Base-by-base conservation (phyloP, 1,284 basidiomycete species). In the Retiboletus flavoniger region DNA sequence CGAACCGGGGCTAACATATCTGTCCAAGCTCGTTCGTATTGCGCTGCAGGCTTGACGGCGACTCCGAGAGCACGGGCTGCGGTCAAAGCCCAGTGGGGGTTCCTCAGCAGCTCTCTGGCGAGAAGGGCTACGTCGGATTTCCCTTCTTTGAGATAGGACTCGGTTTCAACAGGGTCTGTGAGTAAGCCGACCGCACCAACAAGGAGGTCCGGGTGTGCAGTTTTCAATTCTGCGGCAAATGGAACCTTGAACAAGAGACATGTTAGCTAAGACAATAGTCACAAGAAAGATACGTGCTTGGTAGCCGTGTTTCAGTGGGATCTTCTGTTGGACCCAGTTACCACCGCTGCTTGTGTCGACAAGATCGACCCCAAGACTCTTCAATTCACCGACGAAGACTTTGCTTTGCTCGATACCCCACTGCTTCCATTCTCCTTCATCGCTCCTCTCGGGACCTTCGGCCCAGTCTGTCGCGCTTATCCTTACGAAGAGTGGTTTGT, bases 371-470 rank as follows among this genome's bases (percentile, higher is more conserved):
- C 86, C 87, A 10, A 83, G 60, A 54, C 82, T 78, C 59, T 79
- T 67, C 57, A 92, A 68, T 67, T 84, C 78, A 24, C 76, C 77
- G 3, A 78, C 77, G 42, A 85, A 75, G 41, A 84, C 62, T 35
- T 77, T 85, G 63, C 80, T 88, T 71, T 93, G 90, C 68, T 91
- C 85, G 48, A 91, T 76, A 13, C 89, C 91, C 87, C 89, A 92
- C 50, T 81, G 77, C 53, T 74, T 78, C 81, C 82, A 89, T 50
- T 73, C 69, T 17, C 81, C 84, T 24, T 81, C 72, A 24, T 75
- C 74, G 51, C 75, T 76, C 60, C 79, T 76, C 64, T 89, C 87
- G 2, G 83, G 81, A 0, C 83, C 81, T 54, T 86, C 83, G n/a
- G 83, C 83, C 88, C 88, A 93, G 60, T 94, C 90, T 4, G 78